Evolutionary conservation across 257 asterid species (phyloP), one percentile per base, ranked within the genome.

Genomic region (Craterostigma plantagineum): DNA sequence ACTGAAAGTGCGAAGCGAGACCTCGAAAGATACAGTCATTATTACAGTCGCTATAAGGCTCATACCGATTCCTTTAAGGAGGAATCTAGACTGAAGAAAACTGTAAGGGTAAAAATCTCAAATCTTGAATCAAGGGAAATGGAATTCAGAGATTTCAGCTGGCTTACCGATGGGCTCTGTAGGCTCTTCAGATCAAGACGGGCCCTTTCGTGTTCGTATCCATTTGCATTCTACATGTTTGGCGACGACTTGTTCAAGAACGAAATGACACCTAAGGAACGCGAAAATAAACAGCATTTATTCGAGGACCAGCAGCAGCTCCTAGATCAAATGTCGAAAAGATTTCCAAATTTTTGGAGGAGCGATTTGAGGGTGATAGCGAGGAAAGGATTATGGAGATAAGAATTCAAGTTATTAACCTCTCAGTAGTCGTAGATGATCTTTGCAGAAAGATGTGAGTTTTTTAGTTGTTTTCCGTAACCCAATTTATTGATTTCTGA

Each of bases 271-370:
- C 35, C 67, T 38, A 58, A 61, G 57, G 79, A 74, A 48, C 58
- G 63, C 47, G 90, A 82, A 48, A 66, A 76, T 38, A 79, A 82
- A 46, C 90, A 79, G 65, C 52, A 79, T 63, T 67, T 87, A 63
- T 87, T 87, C 33, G 98, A 87, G 77, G 98, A 79, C 72, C 95
- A 79, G 71, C 98, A 87, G 62, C 95, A 87, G 72, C 98, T 82
- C 68, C 91, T 87, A 8, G 95, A 92, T 70, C 75, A 33, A 82
- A 76, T 56, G 73, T 87, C 14, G 98, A 87, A 75, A 82, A 74
- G 62, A 69, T 87, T 35, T 82, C 98, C 46, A 79, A 76, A 57
- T 62, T 54, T 63, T 69, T 87, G 10, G 92, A 79, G 77, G 92
- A 76, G 69, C 93, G 76, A 52, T 76, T 82, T 59, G 76, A 87